Evolutionary conservation across 2,329 filamentous ascomycete species (phyloP), one percentile per base, ranked within the genome.

Genomic region (Neonectria punicea): DNA sequence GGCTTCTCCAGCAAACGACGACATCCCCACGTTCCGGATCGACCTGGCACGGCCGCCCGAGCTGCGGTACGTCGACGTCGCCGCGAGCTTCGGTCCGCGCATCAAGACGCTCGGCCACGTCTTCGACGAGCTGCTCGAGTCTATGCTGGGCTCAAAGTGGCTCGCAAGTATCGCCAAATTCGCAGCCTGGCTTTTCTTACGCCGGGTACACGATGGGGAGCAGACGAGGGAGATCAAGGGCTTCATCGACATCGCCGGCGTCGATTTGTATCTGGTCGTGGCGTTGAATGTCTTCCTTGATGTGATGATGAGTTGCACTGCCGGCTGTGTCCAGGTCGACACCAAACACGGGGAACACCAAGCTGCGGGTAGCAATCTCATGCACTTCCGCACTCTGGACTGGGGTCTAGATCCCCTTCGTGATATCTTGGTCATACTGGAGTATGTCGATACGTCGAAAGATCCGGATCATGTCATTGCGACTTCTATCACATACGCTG

Each of bases 231-330:
- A 90, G 72, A 78, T 90, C 25, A 80, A 76, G 22, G 87, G 87
- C 0, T 88, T 90, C 36, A 80, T 81, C 41, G 72, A 78, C 28
- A 78, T 76, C 3, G 83, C 82, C 1, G 84, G 82, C 0, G 79
- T 90, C 5, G 80, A 84, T 3, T 77, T 90, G 69, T 70, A 77
- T 90, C 32, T 34, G 1, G 77, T 90, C 1, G 81, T 90, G 7
- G 83, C 84, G 3, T 81, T 89, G 63, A 90, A 90, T 71, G 84
- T 86, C 2, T 77, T 90, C 32, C 9, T 34, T 11, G 32, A 34
- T 73, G 77, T 85, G 6, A 79, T 90, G 53, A 85, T 90, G 81
- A 88, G 87, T 2, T 90, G 89, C 73, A 90, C 87, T 0, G 88
- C 86, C 65, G 86, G 87, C 22, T 34, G 10, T 34, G 32, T 34